These are phyloP conservation scores for Euphorbia celastroides DNA, from an alignment of 441 rosid species.

Conservation along the genomic window DNA sequence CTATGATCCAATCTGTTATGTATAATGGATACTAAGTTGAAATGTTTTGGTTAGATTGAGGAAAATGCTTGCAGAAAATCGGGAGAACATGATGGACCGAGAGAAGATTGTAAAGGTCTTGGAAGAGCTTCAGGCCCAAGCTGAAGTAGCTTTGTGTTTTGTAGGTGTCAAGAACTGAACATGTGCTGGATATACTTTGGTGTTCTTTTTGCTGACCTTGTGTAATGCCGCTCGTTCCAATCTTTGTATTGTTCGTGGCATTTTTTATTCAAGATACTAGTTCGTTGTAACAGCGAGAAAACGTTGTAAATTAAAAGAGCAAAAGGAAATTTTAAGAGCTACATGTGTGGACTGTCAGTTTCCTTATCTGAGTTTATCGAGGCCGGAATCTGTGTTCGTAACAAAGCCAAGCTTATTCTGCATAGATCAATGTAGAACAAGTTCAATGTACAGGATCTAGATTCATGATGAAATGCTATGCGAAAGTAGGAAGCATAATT, in stretches of 20 bases:
- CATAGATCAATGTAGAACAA: no score
- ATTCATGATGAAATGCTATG: no score
- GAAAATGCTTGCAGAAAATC: conserved; percentile 62
- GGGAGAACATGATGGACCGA: conserved; percentile 43
- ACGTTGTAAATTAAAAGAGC: conserved; percentile 6
- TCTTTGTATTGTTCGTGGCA: conserved; percentile 1
- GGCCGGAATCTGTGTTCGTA: no score
- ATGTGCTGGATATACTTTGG: not conserved
- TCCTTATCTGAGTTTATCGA: not conserved
- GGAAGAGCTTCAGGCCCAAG: conserved; percentile 94
- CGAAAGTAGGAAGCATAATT: no score
- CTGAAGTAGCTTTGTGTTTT: conserved; percentile 95
- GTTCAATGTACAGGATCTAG: no score
- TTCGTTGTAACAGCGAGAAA: not conserved
- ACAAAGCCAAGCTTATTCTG: no score
- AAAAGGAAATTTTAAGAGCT: not conserved
- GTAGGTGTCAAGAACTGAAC: conserved; percentile 64
- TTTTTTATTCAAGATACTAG: not conserved
- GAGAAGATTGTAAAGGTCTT: conserved; percentile 73
- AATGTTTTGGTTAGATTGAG: conserved; percentile 57
- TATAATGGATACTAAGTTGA: not conserved
- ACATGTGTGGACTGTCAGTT: not conserved
- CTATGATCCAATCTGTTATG: conserved; percentile 5
- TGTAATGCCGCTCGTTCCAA: not conserved
- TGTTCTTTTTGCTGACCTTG: not conserved